These are phyloP conservation scores for Citrus australasica DNA, from an alignment of 345 rosid genomes.

Conservation along the genomic window DNA sequence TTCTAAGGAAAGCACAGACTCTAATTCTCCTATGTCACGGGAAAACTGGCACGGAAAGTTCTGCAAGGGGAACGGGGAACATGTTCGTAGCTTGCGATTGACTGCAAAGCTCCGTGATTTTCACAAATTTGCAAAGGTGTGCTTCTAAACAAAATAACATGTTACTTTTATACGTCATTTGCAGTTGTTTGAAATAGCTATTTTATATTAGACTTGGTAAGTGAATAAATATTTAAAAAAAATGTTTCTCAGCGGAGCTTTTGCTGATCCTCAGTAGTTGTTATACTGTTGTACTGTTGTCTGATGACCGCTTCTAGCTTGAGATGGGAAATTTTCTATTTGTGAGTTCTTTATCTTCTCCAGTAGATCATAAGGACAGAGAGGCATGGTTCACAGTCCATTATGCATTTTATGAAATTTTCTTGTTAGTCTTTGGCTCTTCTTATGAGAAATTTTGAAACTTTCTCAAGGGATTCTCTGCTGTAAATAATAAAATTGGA, in stretches of 20 bases:
- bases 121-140: conserved; percentile 88
- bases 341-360: background rate
- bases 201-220: background rate
- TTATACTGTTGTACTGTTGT: background rate
- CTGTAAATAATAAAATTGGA: background rate
- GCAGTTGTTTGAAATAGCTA: background rate
- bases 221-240: background rate
- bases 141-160: conserved; percentile 7
- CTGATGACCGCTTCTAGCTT: background rate
- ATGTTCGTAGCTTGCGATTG: conserved; percentile 67
- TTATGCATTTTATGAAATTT: background rate
- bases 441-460: background rate
- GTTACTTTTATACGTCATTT: background rate
- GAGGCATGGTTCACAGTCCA: background rate
- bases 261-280: background rate
- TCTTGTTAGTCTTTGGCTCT: background rate
- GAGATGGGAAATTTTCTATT: background rate
- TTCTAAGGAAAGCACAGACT: conserved; percentile 62
- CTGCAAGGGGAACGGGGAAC: conserved; percentile 60
- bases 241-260: background rate
- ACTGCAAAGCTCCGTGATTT: conserved; percentile 93
- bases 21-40: conserved; percentile 61
- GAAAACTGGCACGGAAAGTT: conserved; percentile 78
- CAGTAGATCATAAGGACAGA: background rate
- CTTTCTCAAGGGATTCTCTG: background rate